Base-by-base conservation (phyloP, 805 yeast species). In the Ogataea methylovora region DNA sequence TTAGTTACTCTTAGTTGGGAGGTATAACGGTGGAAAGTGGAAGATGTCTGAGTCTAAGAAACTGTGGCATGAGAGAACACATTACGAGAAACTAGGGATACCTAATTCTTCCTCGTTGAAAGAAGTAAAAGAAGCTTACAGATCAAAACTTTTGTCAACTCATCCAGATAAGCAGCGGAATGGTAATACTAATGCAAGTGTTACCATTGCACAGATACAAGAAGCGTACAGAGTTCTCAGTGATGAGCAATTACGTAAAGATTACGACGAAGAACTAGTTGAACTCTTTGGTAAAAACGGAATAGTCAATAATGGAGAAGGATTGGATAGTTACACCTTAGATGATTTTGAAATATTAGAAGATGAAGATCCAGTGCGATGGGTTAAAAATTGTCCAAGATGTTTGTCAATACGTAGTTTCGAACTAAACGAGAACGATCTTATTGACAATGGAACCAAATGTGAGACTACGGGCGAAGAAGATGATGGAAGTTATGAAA, bases 121-220 rank as follows among this genome's bases (percentile, higher is more conserved):
- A 0, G 73, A 68, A 11, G 65, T 88, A 19, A 78, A 74, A 42
- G 51, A 52, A 8, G 88, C 94, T 0, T 90, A 88, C 52, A 71
- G 68, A 36, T 60, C 54, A 23, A 69, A 70, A 12, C 65, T 90
- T 6, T 61, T 90, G 2, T 49, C 54, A 4, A 54, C 71, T 2
- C 97, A 90, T 54, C 97, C 97, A 1, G 97, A 90, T 52, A 88
- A 87, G 46, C 32, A 28, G n/a, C 21, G 13, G 14, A n/a, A 24
- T 12, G 10, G n/a, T n/a, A n/a, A n/a, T n/a, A n/a, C n/a, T n/a
- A n/a, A n/a, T 14, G 48, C 48, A 24, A 40, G 60, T 5, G n/a
- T n/a, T n/a, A n/a, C n/a, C n/a, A 57, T 77, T 8, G 61, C 71
- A 37, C 56, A 58, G 17, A 65, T 87, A 21, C 71, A 80, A 44